Evolutionary conservation across 805 yeast genomes (phyloP).

Genomic region (Pichia membranifaciens): DNA sequence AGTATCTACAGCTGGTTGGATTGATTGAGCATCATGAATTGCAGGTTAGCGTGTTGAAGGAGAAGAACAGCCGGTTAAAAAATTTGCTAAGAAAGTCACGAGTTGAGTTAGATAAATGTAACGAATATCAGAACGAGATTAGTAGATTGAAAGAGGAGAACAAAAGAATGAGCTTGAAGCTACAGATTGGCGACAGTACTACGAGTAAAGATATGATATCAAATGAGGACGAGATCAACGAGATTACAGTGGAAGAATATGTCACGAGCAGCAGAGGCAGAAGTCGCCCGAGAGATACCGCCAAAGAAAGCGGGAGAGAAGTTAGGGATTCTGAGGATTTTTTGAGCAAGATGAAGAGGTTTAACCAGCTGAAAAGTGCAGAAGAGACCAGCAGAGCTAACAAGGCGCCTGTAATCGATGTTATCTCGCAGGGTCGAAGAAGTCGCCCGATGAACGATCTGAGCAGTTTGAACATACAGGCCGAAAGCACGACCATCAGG

Average conservation of each 20-base stretch:
- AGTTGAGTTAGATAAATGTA: conserved; percentile 8
- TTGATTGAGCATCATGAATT: background rate
- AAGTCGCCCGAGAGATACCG: background rate
- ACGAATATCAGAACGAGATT: conserved; percentile 5
- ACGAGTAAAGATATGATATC: background rate
- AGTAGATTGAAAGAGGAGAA: conserved; percentile 3
- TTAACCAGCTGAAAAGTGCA: conserved; percentile 1
- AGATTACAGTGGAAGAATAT: background rate
- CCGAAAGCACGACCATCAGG: conserved; percentile 5
- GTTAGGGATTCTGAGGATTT: background rate
- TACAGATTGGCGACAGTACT: conserved; percentile 4
- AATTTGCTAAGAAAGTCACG: conserved; percentile 8
- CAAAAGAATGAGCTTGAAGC: background rate
- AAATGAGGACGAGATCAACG: background rate
- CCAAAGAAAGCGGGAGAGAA: background rate
- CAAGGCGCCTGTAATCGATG: too few species aligned
- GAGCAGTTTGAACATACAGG: conserved; percentile 7
- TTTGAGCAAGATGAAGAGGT: conserved; percentile 3
- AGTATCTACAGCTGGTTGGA: conserved; percentile 1
- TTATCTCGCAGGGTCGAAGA: background rate
- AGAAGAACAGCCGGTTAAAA: conserved; percentile 5
- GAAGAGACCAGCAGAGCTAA: background rate
- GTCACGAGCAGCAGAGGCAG: background rate
- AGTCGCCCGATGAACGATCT: background rate
- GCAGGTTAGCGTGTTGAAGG: background rate